These are phyloP conservation scores for Trapa bicornis DNA, from an alignment of 345 rosid genomes.

Conservation along the genomic window DNA sequence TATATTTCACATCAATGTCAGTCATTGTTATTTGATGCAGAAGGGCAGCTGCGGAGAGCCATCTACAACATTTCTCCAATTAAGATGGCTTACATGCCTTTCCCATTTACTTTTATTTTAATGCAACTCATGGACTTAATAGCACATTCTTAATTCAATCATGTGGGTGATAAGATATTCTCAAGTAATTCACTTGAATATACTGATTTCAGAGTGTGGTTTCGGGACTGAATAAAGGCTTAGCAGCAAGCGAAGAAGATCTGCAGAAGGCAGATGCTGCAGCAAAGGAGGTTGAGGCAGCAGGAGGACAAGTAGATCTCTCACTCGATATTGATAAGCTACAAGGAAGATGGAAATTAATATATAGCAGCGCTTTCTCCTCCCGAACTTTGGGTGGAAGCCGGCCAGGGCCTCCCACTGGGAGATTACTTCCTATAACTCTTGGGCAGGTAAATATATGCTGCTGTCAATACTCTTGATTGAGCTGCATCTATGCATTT, in stretches of 20 bases:
- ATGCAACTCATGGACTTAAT: not conserved
- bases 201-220: slow-evolving; percentile 44
- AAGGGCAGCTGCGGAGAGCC: not conserved
- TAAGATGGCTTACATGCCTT: not conserved
- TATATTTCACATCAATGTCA: not conserved
- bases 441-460: slow-evolving; percentile 62
- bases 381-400: slow-evolving; percentile 83
- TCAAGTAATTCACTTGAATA: not conserved
- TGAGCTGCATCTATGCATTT: not conserved
- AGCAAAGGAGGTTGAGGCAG: slow-evolving; percentile 66
- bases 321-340: slow-evolving; percentile 39
- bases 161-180: not conserved
- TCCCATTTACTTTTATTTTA: not conserved
- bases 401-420: slow-evolving; percentile 84
- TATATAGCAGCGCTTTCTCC: slow-evolving; percentile 89
- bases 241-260: slow-evolving; percentile 59
- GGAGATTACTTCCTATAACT: slow-evolving; percentile 78
- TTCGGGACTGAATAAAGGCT: slow-evolving; percentile 82
- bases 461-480: not conserved
- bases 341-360: slow-evolving; percentile 84
- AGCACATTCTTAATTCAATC: not conserved
- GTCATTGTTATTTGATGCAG: not conserved
- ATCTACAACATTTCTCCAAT: not conserved
- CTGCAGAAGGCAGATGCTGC: slow-evolving; percentile 51
- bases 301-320: slow-evolving; percentile 57